A percentile compares a stretch with the other conserved stretches of the same genome.
These are phyloP conservation scores for Trifolium subterraneum DNA, from an alignment of 306 rosid genomes.

Conservation along the genomic window DNA sequence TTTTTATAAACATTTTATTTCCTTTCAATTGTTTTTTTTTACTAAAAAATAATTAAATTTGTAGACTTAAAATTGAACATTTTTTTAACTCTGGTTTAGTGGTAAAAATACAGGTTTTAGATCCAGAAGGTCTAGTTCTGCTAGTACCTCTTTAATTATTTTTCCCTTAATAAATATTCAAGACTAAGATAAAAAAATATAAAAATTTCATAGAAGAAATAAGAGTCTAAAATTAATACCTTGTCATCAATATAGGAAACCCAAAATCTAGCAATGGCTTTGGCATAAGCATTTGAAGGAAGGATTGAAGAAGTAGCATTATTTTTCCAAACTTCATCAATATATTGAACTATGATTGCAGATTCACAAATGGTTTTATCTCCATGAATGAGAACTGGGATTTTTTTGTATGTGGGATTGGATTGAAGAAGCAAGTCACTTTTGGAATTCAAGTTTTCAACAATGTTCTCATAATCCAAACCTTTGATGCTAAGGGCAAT, in stretches of 20 bases:
- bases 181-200: neutral
- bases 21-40: too few species aligned
- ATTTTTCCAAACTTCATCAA: slow-evolving; percentile 60
- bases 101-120: too few species aligned
- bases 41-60: too few species aligned
- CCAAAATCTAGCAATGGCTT: slow-evolving; percentile 62
- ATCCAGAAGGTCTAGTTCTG: too few species aligned
- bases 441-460: slow-evolving; percentile 51
- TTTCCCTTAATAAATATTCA: too few species aligned
- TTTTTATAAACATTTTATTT: too few species aligned
- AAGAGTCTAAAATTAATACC: slow-evolving; percentile 42
- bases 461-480: slow-evolving; percentile 44
- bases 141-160: too few species aligned
- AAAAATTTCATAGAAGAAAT: neutral
- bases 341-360: slow-evolving; percentile 56
- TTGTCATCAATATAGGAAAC: slow-evolving; percentile 55
- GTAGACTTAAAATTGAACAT: neutral
- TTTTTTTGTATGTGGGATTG: slow-evolving; percentile 61
- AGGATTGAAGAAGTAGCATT: slow-evolving; percentile 52
- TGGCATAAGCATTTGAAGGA: slow-evolving; percentile 58
- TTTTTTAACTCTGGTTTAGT: too few species aligned
- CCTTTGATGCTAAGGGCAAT: slow-evolving; percentile 60
- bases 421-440: slow-evolving; percentile 60
- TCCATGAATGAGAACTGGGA: slow-evolving; percentile 60
- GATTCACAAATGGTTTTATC: slow-evolving; percentile 61